Conservation (phyloP, 2,329 filamentous ascomycete genomes). For the Claviceps cyperi region DNA sequence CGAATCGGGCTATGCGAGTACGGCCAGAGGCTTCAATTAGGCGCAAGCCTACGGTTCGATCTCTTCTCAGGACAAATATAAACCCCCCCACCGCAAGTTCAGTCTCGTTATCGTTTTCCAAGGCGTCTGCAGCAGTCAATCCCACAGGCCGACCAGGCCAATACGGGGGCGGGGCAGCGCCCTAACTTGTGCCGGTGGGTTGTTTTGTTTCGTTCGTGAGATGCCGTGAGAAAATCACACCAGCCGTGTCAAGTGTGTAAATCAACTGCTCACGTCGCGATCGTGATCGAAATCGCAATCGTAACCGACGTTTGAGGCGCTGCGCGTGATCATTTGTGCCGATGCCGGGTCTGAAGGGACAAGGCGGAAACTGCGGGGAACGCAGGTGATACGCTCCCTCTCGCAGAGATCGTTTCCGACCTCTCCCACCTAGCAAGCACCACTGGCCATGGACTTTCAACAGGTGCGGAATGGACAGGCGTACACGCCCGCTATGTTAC, state of each 20-base stretch:
- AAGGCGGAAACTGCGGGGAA: conserved; percentile 41
- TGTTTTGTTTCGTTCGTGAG: not conserved
- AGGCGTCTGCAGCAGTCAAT: not conserved
- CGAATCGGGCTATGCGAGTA: not conserved
- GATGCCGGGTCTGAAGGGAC: conserved; percentile 7
- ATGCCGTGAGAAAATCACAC: not conserved
- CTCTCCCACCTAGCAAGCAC: conserved; percentile 39
- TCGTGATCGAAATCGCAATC: not conserved
- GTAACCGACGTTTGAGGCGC: not conserved
- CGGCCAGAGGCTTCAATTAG: not conserved
- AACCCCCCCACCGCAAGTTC: conserved; percentile 3
- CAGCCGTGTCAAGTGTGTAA: not conserved
- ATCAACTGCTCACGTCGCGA: too few relatives aligned
- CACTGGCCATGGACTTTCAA: conserved; percentile 39
- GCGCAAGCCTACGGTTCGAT: not conserved
- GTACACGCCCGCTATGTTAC: conserved; percentile 4
- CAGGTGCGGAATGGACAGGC: conserved; percentile 8
- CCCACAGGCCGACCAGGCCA: conserved; percentile 4
- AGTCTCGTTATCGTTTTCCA: conserved; percentile 1
- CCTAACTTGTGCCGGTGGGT: not conserved
- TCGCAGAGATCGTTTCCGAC: conserved; percentile 38
- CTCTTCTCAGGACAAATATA: not conserved
- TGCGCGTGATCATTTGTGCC: conserved; percentile 3
- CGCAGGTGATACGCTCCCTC: conserved; percentile 27
- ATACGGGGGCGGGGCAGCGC: conserved; percentile 1